A percentile compares a stretch with the other conserved stretches of the same genome.
Conservation (phyloP, 371 early-diverging fungal species). For the Coemansia sp. region DNA sequence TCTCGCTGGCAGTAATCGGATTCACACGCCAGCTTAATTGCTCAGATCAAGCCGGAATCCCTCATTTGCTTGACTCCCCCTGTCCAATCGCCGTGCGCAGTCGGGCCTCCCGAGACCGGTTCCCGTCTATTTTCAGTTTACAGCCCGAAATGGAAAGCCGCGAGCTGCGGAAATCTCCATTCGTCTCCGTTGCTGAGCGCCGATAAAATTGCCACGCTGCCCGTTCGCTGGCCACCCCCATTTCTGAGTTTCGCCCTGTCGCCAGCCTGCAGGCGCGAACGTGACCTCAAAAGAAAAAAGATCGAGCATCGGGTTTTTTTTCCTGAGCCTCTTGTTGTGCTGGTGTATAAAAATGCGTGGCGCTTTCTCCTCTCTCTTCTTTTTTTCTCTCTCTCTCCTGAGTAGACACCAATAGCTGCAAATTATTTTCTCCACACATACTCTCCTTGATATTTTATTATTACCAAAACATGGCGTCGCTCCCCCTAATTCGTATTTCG, state of each 20-base stretch:
- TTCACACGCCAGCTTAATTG: too few species aligned
- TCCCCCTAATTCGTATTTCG: constrained; percentile 49
- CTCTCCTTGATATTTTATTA: not conserved
- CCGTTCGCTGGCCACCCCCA: not conserved
- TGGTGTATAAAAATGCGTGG: not conserved
- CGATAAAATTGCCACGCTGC: not conserved
- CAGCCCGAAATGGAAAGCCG: not conserved
- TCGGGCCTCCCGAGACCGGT: not conserved
- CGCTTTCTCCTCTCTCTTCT: not conserved
- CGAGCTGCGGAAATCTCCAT: too few species aligned
- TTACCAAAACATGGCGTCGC: constrained; percentile 15
- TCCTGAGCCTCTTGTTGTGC: not conserved
- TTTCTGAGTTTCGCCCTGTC: too few species aligned
- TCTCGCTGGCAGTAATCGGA: too few species aligned
- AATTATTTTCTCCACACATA: not conserved
- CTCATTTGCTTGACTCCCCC: too few species aligned
- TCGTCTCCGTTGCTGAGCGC: too few species aligned
- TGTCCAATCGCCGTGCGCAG: constrained; percentile 1
- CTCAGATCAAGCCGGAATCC: too few species aligned
- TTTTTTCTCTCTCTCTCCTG: not conserved
- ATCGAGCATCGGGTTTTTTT: not conserved
- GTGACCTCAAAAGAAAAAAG: not conserved
- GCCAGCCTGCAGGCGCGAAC: not conserved
- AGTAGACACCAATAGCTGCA: not conserved
- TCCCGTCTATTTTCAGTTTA: not conserved